Base-by-base conservation (phyloP, 2,329 filamentous ascomycete species). In the Coniosporium tulheliwenetii region DNA sequence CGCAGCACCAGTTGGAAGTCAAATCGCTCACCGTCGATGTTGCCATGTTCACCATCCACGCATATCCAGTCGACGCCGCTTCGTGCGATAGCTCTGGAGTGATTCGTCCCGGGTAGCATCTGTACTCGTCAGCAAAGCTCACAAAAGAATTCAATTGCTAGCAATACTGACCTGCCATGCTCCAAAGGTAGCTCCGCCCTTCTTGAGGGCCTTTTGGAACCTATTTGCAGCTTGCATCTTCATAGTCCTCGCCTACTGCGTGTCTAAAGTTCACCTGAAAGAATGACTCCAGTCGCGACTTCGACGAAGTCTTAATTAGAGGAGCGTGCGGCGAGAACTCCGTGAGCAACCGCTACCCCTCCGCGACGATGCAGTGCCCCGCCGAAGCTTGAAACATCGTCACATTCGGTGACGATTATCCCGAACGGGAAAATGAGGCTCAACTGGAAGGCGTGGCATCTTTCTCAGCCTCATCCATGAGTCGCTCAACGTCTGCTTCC, bases 401-500 rank as follows among this genome's bases (percentile, higher is more conserved):
- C 19, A 26, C 19, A 26, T 26, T 26, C 19, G 19, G 19, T 7
- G 7, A 7, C 19, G 19, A 26, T 26, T 26, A 7, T 26, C 19
- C 19, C 19, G 19, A 26, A 26, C 19, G 19, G 19, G 19, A 26
- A 26, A 7, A 26, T 26, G 19, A 26, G 19, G 19, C 19, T 26
- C 19, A 26, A 26, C 19, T 26, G 19, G 19, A 26, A 26, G 19
- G 19, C 7, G 13, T 43, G 36, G 45, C 41, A 38, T 43, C 43
- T 43, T 53, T 54, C 43, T 60, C 61, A 4, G 69, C 70, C 32
- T 69, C 60, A 50, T 85, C 74, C 79, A 87, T 85, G 55, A 78
- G 73, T 13, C 65, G 67, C 45, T 74, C 65, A 2, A 89, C 73
- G 43, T 86, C 71, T 4, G 76, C 71, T 19, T 70, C 62, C 0